These are phyloP conservation scores for Aspergillus olivimuriae DNA, from an alignment of 495 filamentous ascomycete species.

Conservation along the genomic window DNA sequence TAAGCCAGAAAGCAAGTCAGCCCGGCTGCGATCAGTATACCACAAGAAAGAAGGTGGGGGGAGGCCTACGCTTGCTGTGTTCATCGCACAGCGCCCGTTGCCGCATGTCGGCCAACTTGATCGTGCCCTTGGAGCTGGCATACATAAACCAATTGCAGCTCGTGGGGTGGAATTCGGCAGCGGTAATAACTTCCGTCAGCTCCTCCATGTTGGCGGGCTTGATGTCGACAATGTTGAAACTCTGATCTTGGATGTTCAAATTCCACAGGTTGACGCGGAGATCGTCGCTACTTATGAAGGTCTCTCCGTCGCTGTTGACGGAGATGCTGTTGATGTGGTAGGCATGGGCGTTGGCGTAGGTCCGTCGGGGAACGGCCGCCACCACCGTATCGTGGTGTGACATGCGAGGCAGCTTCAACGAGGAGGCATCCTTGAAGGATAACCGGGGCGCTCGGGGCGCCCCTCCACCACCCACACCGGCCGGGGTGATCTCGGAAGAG, in stretches of 20 bases:
- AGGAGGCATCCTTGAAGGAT: constrained; percentile 71
- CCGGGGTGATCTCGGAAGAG: constrained; percentile 86
- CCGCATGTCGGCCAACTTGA: constrained; percentile 97
- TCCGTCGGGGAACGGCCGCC: constrained; percentile 88
- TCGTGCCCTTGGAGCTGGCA: constrained; percentile 96
- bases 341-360: constrained; percentile 96
- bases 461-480: constrained; percentile 67
- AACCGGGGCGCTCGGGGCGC: constrained; percentile 62
- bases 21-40: not conserved
- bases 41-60: not conserved
- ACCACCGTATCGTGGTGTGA: constrained; percentile 99
- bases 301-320: constrained; percentile 98
- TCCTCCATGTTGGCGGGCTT: constrained; percentile 99
- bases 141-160: constrained; percentile 99
- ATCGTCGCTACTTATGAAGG: constrained; percentile 98
- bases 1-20: constrained; percentile 29
- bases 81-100: constrained; percentile 93
- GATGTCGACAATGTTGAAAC: constrained; percentile 99
- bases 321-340: constrained; percentile 99
- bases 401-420: constrained; percentile 87
- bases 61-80: constrained; percentile 80
- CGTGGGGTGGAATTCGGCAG: constrained; percentile 92
- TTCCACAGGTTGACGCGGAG: constrained; percentile 98
- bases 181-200: constrained; percentile 96
- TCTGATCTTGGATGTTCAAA: constrained; percentile 97